Evolutionary conservation across 2,329 filamentous ascomycete species (phyloP).

Genomic region (Coniochaeta hoffmannii): DNA sequence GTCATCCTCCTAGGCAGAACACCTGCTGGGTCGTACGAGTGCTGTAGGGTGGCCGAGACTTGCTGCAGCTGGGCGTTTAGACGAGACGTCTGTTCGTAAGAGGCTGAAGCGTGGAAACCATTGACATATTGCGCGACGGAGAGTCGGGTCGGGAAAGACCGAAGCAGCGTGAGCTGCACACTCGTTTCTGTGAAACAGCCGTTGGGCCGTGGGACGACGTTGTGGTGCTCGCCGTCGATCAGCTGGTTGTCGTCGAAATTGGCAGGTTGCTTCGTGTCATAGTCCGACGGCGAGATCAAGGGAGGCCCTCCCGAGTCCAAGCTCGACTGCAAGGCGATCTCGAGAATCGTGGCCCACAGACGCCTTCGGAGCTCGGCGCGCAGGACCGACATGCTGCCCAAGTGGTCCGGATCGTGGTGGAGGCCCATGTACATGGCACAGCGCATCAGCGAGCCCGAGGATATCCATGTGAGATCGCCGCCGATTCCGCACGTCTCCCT

Average conservation of each 20-base stretch:
- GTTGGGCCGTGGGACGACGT: constrained; percentile 12
- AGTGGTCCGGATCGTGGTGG: constrained; percentile 46
- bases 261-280: constrained; percentile 40
- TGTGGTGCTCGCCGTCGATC: constrained; percentile 22
- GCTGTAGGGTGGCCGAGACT: constrained; percentile 23
- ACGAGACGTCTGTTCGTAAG: constrained; percentile 39
- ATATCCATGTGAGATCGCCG: constrained; percentile 45
- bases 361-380: constrained; percentile 46
- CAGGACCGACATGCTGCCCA: constrained; percentile 38
- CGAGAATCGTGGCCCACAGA: constrained; percentile 49
- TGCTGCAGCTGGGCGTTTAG: constrained; percentile 35
- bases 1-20: constrained; percentile 18
- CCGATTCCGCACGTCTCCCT: constrained; percentile 38
- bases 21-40: constrained; percentile 17
- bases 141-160: constrained; percentile 35
- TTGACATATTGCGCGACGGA: constrained; percentile 38
- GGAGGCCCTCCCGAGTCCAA: constrained; percentile 44
- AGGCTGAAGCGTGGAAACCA: constrained; percentile 31
- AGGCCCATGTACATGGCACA: constrained; percentile 51
- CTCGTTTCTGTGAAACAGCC: constrained; percentile 39
- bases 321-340: constrained; percentile 44
- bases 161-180: constrained; percentile 36
- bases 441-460: constrained; percentile 40
- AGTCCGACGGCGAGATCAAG: constrained; percentile 36
- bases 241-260: constrained; percentile 47